These are phyloP conservation scores for Biancaea sappan DNA, from an alignment of 306 rosid genomes.

Conservation along the genomic window DNA sequence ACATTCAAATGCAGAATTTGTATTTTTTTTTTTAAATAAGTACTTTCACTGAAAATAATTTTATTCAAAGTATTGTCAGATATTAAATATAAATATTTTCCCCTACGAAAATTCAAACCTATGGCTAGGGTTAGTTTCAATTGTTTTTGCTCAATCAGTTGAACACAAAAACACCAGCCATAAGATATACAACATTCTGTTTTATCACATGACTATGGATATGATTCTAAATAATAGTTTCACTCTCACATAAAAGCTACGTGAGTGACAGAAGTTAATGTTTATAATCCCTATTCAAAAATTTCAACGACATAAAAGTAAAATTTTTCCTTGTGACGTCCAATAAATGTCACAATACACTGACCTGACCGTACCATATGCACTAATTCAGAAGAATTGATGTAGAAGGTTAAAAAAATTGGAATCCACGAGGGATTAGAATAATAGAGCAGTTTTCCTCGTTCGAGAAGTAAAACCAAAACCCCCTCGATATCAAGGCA, in stretches of 20 bases:
- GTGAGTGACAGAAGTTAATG: not conserved
- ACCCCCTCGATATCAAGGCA: constrained; percentile 27
- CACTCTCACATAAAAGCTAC: not conserved
- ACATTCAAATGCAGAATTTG: too few relatives aligned
- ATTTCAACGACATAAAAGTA: not conserved
- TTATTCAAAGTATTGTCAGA: too few relatives aligned
- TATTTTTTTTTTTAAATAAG: too few relatives aligned
- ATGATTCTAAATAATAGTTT: not conserved
- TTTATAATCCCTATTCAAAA: constrained; percentile 22
- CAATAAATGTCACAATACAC: constrained; percentile 18
- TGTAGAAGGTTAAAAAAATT: constrained; percentile 34
- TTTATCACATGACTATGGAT: constrained; percentile 6
- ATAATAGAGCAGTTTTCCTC: constrained; percentile 26
- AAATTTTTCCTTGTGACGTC: not conserved
- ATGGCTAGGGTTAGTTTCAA: too few relatives aligned
- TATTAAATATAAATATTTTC: too few relatives aligned
- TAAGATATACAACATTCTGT: not conserved
- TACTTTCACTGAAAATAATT: too few relatives aligned
- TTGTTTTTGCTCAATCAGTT: too few relatives aligned
- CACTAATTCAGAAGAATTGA: constrained; percentile 34
- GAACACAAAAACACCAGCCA: not conserved
- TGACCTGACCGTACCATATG: constrained; percentile 6
- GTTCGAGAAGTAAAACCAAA: constrained; percentile 20
- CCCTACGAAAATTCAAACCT: too few relatives aligned
- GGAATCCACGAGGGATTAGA: constrained; percentile 18